A percentile compares a stretch with the other conserved stretches of the same genome.
Conservation (phyloP, 2,329 filamentous ascomycete species). For the Neonectria hederae region DNA sequence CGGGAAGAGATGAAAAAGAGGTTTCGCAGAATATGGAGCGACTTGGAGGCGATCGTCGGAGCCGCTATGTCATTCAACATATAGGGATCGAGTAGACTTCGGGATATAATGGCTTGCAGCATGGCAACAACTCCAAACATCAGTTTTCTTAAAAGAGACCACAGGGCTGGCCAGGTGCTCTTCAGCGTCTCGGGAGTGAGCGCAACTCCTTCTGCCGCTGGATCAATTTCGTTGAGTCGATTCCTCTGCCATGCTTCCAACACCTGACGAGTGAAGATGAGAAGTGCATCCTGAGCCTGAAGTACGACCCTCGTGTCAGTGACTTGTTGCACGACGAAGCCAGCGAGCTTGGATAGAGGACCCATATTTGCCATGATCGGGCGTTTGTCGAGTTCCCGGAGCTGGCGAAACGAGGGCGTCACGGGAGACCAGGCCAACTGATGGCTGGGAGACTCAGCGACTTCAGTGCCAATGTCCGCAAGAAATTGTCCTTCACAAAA, state of each 20-base stretch:
- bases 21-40: conserved; percentile 78
- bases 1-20: conserved; percentile 84
- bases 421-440: conserved; percentile 70
- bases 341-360: conserved; percentile 71
- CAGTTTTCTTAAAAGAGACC: conserved; percentile 78
- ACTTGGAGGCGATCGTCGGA: conserved; percentile 73
- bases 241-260: conserved; percentile 78
- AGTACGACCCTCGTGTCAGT: conserved; percentile 57
- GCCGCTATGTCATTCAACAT: conserved; percentile 59
- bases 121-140: conserved; percentile 80
- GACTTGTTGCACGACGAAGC: conserved; percentile 69
- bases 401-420: conserved; percentile 68
- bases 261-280: conserved; percentile 72
- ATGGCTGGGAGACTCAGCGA: conserved; percentile 56
- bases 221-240: conserved; percentile 77
- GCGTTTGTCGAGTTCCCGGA: conserved; percentile 66
- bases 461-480: conserved; percentile 72
- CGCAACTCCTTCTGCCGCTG: conserved; percentile 69
- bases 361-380: conserved; percentile 75
- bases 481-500: conserved; percentile 82
- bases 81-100: conserved; percentile 63
- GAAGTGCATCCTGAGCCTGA: conserved; percentile 66
- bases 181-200: conserved; percentile 73
- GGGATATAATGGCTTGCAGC: conserved; percentile 76
- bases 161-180: conserved; percentile 75